Base-by-base conservation (phyloP, 805 yeast genomes). In the Saturnispora saitoi region DNA sequence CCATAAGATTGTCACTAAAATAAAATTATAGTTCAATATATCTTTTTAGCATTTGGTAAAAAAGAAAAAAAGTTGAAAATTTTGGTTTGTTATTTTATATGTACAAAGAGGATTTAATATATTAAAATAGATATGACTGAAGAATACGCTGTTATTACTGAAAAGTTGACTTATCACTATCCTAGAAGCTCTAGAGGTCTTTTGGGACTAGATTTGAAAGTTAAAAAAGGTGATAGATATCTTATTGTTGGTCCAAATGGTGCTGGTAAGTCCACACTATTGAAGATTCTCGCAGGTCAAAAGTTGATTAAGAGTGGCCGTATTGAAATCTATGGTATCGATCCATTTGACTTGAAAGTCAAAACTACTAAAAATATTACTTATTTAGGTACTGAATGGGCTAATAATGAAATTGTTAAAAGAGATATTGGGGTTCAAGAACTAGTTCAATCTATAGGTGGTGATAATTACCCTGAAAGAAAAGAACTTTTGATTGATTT, bases 361-460 rank as follows among this genome's bases (percentile, higher is more conserved):
- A 47, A 51, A 15, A 48, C 30, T 8, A 30, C 30, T 20, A 30
- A 34, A 22, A 60, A 59, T 3, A 55, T 66, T 26, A 86, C 96
- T 0, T 91, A 91, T 61, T 68, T 93, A 39, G 99, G 99, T 3
- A 93, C 98, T 0, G 99, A 93, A 61, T 93, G 99, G 99, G 96
- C 96, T 5, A 78, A 85, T 48, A 93, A 89, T 66, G 86, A 87
- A 17, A 81, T 90, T 45, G 93, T 91, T 7, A 81, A 90, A 58
- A 73, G 96, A 53, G 99, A 93, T 64, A 86, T 93, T 48, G 89
- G 95, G 0, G 97, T 93, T 9, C 72, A 81, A 17, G 78, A 84
- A 31, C 70, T 93, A 51, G 75, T 93, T 43, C 75, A 82, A 14
- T 82, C 95, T 22, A 78, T 93, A 48, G 98, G 98, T 0, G 85